A percentile compares a stretch with the other conserved stretches of the same genome.
These are phyloP conservation scores for Plicaturopsis crispa DNA, from an alignment of 768 basidiomycete species.

Conservation along the genomic window DNA sequence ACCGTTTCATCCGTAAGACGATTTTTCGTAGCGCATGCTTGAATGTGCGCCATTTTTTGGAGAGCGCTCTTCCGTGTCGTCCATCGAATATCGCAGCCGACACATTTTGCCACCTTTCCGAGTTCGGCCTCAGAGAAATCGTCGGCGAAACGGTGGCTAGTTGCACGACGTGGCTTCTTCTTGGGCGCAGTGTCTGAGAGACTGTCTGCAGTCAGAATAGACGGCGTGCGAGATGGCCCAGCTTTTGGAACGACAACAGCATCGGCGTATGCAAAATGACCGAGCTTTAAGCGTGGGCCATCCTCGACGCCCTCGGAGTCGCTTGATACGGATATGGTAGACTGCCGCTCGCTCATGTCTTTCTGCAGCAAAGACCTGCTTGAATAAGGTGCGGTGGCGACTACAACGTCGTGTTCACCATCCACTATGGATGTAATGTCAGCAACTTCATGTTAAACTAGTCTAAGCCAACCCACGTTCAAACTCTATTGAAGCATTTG, in stretches of 20 bases:
- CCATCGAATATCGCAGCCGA: conserved; percentile 62
- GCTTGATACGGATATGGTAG: conserved; percentile 1
- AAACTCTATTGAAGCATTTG: no score
- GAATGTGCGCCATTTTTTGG: conserved; percentile 64
- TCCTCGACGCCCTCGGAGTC: conserved; percentile 19
- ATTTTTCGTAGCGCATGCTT: conserved; percentile 58
- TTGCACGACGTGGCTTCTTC: conserved; percentile 8
- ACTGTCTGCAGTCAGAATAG: conserved; percentile 3
- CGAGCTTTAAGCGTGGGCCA: conserved; percentile 18
- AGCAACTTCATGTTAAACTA: no score
- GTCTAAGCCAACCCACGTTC: no score
- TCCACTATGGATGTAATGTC: neutral
- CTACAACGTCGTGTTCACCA: neutral
- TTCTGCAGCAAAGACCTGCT: no score
- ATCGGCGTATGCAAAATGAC: conserved; percentile 32
- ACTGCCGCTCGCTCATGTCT: neutral
- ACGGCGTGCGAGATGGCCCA: conserved; percentile 9
- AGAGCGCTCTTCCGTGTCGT: conserved; percentile 55
- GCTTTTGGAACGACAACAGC: conserved; percentile 6
- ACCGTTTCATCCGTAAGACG: conserved; percentile 49
- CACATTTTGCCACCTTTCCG: conserved; percentile 43
- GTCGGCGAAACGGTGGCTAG: conserved; percentile 13
- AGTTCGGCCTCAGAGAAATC: conserved; percentile 43
- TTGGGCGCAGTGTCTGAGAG: conserved; percentile 6
- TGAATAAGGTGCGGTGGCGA: neutral